These are phyloP conservation scores for Exophiala spinifera DNA, from an alignment of 2,329 filamentous ascomycete species.

Conservation along the genomic window DNA sequence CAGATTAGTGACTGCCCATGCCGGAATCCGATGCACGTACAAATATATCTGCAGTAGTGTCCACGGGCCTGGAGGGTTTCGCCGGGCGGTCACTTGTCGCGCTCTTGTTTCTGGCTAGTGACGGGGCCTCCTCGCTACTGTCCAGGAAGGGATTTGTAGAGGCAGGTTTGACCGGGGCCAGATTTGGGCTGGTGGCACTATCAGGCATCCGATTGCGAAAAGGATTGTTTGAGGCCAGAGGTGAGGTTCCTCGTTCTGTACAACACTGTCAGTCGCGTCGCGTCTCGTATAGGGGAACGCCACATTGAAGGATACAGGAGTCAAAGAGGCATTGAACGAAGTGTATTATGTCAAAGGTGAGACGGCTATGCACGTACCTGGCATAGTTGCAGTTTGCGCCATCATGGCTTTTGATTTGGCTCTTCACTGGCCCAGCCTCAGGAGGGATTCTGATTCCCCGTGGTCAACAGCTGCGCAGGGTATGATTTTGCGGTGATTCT, in stretches of 20 bases:
- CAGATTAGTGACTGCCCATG: conserved; percentile 1
- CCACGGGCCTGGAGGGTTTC: conserved; percentile 2
- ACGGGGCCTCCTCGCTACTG: conserved; percentile 37
- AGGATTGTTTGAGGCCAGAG: conserved; percentile 47
- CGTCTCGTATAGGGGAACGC: background rate
- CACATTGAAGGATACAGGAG: background rate
- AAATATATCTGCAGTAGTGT: conserved; percentile 21
- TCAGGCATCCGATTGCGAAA: conserved; percentile 47
- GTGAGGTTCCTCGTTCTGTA: conserved; percentile 25
- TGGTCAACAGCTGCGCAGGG: background rate
- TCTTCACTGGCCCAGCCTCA: background rate
- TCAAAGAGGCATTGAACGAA: background rate
- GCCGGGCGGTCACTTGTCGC: background rate
- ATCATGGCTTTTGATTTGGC: conserved; percentile 9
- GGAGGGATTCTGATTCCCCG: background rate
- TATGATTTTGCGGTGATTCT: background rate
- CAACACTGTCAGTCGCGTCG: conserved; percentile 12
- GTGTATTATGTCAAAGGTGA: background rate
- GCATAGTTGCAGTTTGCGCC: conserved; percentile 18
- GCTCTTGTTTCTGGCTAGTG: conserved; percentile 3
- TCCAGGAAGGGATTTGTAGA: conserved; percentile 64
- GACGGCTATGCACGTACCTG: conserved; percentile 13
- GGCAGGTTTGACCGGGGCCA: conserved; percentile 46
- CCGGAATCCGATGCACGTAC: conserved; percentile 8
- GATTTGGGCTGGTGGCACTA: conserved; percentile 28